These are phyloP conservation scores for Handroanthus guayacan DNA, from an alignment of 257 asterid genomes.

Conservation along the genomic window DNA sequence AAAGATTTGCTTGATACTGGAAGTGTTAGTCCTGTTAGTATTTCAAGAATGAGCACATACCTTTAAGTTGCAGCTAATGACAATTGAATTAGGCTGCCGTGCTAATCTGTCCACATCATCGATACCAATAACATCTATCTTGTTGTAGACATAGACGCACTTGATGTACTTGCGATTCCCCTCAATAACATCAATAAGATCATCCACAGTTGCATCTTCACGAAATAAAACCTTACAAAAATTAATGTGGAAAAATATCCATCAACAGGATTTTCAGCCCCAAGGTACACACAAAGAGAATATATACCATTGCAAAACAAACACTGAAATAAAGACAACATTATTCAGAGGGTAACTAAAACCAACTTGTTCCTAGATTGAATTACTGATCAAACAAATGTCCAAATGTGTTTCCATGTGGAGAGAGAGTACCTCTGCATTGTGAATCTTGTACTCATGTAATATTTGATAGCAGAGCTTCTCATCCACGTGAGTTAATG, in stretches of 20 bases:
- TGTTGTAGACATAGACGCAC: slow-evolving; percentile 95
- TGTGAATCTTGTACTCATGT: slow-evolving; percentile 98
- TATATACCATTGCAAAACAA: slow-evolving; percentile 1
- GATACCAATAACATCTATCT: slow-evolving; percentile 96
- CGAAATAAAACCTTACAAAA: slow-evolving; percentile 80
- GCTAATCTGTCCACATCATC: slow-evolving; percentile 97
- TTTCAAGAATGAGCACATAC: slow-evolving; percentile 43
- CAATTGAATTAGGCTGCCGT: slow-evolving; percentile 91
- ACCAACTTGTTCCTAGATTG: too few species aligned
- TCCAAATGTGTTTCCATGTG: background rate
- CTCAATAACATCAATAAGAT: slow-evolving; percentile 94
- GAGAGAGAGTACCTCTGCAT: slow-evolving; percentile 83
- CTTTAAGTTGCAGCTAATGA: slow-evolving; percentile 92
- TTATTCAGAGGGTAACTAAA: background rate
- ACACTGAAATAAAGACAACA: background rate
- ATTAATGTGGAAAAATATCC: slow-evolving; percentile 29
- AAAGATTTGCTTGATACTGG: background rate
- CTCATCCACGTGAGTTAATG: slow-evolving; percentile 94
- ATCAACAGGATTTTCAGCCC: slow-evolving; percentile 22
- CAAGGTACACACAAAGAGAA: background rate
- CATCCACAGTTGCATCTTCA: slow-evolving; percentile 99
- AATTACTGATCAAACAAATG: background rate
- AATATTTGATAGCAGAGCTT: slow-evolving; percentile 98
- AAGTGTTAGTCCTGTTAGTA: slow-evolving; percentile 3
- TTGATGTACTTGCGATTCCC: slow-evolving; percentile 98